These are phyloP conservation scores for Xanthoconium stramineum DNA, from an alignment of 768 basidiomycete species.

Conservation along the genomic window DNA sequence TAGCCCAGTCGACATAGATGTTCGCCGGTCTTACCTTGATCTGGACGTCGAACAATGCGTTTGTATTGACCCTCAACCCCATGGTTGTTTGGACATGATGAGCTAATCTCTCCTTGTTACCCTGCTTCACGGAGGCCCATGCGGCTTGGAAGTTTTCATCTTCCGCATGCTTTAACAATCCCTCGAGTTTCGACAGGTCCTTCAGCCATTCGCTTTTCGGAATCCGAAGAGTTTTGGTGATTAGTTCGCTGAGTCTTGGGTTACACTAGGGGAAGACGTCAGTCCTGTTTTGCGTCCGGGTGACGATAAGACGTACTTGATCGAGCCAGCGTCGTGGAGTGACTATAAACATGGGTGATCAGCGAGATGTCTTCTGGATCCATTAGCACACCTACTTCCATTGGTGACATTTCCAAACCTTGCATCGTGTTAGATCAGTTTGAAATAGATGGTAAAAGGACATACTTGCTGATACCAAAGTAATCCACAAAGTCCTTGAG, in stretches of 20 bases:
- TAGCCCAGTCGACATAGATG: neutral
- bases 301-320: slow-evolving; percentile 40
- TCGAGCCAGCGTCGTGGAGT: slow-evolving; percentile 94
- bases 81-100: slow-evolving; percentile 68
- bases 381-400: slow-evolving; percentile 56
- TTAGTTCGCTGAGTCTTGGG: slow-evolving; percentile 79
- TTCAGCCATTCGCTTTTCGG: slow-evolving; percentile 82
- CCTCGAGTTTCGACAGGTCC: slow-evolving; percentile 73
- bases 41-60: slow-evolving; percentile 89
- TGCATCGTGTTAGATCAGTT: slow-evolving; percentile 14
- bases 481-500: slow-evolving; percentile 93
- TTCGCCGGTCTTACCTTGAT: slow-evolving; percentile 54
- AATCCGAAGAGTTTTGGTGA: slow-evolving; percentile 75
- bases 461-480: slow-evolving; percentile 76
- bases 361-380: neutral
- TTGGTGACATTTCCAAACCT: slow-evolving; percentile 92
- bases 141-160: slow-evolving; percentile 71
- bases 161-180: slow-evolving; percentile 68
- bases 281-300: neutral
- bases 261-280: slow-evolving; percentile 60
- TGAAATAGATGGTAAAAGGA: neutral
- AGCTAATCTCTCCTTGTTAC: slow-evolving; percentile 88
- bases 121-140: slow-evolving; percentile 84
- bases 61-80: slow-evolving; percentile 67
- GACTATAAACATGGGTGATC: slow-evolving; percentile 39